phyloP scores from a whole-genome alignment of 2,329 filamentous ascomycete species.

The Gyromitra esculenta region DNA sequence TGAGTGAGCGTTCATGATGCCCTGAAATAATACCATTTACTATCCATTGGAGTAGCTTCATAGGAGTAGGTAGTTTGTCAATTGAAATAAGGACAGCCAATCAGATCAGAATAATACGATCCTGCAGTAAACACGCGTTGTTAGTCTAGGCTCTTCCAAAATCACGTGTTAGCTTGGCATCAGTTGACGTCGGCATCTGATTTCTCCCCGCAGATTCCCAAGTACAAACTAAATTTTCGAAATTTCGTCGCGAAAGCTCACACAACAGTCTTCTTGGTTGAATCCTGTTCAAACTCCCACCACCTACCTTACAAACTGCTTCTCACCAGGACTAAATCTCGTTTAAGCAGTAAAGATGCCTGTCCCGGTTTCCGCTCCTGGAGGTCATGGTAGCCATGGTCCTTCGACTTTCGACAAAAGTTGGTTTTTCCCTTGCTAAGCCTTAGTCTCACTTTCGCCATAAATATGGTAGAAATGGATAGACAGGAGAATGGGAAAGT shows the following conservation, averaged over 20 bases:
- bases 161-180: conserved; percentile 43
- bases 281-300: conserved; percentile 28
- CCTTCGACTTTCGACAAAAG: conserved; percentile 68
- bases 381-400: conserved; percentile 59
- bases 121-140: not conserved
- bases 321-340: conserved; percentile 5
- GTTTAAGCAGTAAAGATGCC: conserved; percentile 49
- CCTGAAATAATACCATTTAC: not conserved
- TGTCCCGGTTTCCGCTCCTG: conserved; percentile 51
- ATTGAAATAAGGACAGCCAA: not conserved
- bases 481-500: too few relatives aligned
- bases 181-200: conserved; percentile 39
- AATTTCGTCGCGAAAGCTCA: conserved; percentile 9
- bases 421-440: conserved; percentile 58
- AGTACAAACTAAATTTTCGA: conserved; percentile 4
- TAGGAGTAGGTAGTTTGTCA: not conserved
- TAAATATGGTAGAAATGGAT: conserved; percentile 39
- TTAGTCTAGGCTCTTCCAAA: not conserved
- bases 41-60: not conserved
- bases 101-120: not conserved
- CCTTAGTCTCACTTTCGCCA: conserved; percentile 57
- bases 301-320: not conserved
- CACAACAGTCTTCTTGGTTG: conserved; percentile 39
- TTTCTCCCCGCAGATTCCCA: conserved; percentile 36
- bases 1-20: conserved; percentile 21